phyloP scores from a whole-genome alignment of 495 filamentous ascomycete species.

The Tuber indicum region DNA sequence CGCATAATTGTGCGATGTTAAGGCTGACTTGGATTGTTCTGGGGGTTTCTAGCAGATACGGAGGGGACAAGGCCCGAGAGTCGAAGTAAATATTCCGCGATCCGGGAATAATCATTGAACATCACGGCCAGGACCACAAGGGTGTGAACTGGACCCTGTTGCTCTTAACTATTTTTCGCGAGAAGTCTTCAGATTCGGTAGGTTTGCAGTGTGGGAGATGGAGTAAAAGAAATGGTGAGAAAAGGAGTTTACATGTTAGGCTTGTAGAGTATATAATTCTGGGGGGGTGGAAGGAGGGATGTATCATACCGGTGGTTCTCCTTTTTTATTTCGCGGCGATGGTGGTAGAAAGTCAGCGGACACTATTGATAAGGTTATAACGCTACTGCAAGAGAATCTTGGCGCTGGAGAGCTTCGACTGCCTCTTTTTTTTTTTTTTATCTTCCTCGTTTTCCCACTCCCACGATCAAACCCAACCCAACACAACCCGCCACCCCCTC shows the following conservation, averaged over 20 bases:
- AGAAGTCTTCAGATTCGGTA: not conserved
- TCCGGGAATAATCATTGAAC: not conserved
- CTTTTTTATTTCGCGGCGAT: not conserved
- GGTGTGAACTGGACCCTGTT: not conserved
- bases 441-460: not conserved
- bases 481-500: not conserved
- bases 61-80: not conserved
- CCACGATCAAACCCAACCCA: not conserved
- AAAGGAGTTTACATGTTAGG: not conserved
- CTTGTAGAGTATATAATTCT: not conserved
- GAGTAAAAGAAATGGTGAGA: not conserved
- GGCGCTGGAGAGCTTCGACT: not conserved
- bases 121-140: not conserved
- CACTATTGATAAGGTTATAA: not conserved
- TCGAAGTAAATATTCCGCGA: conserved; percentile 5
- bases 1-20: not conserved
- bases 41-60: not conserved
- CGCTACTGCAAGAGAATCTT: not conserved
- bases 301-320: not conserved
- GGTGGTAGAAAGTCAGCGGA: not conserved
- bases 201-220: not conserved
- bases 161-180: not conserved
- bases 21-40: not conserved
- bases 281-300: not conserved
- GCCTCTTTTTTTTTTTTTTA: not conserved